These are phyloP conservation scores for Raffaelea arxii DNA, from an alignment of 2,329 filamentous ascomycete genomes.

Conservation along the genomic window DNA sequence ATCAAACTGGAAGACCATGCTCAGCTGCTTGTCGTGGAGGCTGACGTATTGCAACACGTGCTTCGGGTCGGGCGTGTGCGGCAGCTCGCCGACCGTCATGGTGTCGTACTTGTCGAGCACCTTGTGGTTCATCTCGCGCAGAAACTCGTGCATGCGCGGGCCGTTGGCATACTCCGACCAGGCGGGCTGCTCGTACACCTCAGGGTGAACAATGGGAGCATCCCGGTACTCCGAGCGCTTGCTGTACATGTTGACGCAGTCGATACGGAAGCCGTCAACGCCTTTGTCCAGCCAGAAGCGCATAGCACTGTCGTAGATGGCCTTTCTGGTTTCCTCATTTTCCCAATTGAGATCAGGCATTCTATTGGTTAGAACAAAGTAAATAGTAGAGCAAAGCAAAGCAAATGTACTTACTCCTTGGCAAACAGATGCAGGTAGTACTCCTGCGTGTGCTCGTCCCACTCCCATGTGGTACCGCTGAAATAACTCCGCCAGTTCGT, in stretches of 20 bases:
- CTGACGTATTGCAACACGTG: slow-evolving; percentile 52
- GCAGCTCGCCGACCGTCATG: slow-evolving; percentile 64
- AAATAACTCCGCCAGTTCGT: slow-evolving; percentile 65
- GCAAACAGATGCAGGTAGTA: slow-evolving; percentile 72
- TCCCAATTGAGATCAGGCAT: slow-evolving; percentile 88
- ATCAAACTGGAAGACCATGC: slow-evolving; percentile 63
- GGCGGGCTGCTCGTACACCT: slow-evolving; percentile 42
- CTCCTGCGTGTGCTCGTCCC: slow-evolving; percentile 58
- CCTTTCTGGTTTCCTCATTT: slow-evolving; percentile 54
- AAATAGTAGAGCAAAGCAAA: neutral
- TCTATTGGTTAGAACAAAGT: slow-evolving; percentile 27
- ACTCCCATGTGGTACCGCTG: slow-evolving; percentile 55
- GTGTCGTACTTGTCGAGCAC: slow-evolving; percentile 51
- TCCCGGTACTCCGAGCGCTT: slow-evolving; percentile 48
- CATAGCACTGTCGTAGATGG: slow-evolving; percentile 63
- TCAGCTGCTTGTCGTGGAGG: slow-evolving; percentile 47
- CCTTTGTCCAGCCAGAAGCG: slow-evolving; percentile 71
- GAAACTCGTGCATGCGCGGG: slow-evolving; percentile 57
- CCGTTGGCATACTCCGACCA: slow-evolving; percentile 55
- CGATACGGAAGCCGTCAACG: slow-evolving; percentile 64
- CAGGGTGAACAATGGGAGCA: slow-evolving; percentile 31
- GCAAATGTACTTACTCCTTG: slow-evolving; percentile 12
- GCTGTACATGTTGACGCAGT: slow-evolving; percentile 65
- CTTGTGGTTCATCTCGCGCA: slow-evolving; percentile 52
- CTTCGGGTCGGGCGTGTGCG: slow-evolving; percentile 47